Evolutionary conservation across 2,329 filamentous ascomycete genomes (phyloP), one percentile per base, ranked within the genome.

Genomic region (Exophiala alcalophila): DNA sequence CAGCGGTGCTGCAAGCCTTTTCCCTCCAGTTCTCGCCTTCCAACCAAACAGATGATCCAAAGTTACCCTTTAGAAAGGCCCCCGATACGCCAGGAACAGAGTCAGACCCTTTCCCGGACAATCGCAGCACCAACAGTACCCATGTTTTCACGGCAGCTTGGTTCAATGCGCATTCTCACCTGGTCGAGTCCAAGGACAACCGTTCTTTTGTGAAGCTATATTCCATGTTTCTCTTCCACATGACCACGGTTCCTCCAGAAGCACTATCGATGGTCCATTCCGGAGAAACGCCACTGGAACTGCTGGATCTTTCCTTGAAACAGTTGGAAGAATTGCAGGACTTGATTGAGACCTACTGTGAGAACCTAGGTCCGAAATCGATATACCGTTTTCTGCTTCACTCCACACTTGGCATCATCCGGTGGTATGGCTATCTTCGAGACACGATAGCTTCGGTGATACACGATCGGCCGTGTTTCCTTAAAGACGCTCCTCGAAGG

Each of bases 321-420:
- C 40, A 48, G 21, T 40, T 48, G 45, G 33, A 31, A 20, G 34
- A 48, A 11, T 28, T 48, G 12, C 45, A 36, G 9, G 15, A 19
- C 5, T 7, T 48, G 5, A 35, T 48, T 23, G 33, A 48, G 10
- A 20, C 12, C 21, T 44, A 44, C 25, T 44, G 40, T 16, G 23
- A 23, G 5, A 20, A 44, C 20, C 23, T 48, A 7, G 35, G 31
- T 8, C 12, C 28, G 4, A 16, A 19, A 10, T 48, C 45, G 14
- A 34, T 44, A 16, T 48, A 48, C 23, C 34, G 40, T 24, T 44
- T 48, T 25, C 40, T 48, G n/a, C 36, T 48, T 25, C 29, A 44
- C 26, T 44, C 45, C 15, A 44, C 34, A 3, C 25, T 48, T 4
- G 31, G 30, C 6, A 48, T 48, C 12, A 44, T 48, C 11, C 34